Base-by-base conservation (phyloP, 345 rosid genomes). In the Eucalyptus leucophloia region DNA sequence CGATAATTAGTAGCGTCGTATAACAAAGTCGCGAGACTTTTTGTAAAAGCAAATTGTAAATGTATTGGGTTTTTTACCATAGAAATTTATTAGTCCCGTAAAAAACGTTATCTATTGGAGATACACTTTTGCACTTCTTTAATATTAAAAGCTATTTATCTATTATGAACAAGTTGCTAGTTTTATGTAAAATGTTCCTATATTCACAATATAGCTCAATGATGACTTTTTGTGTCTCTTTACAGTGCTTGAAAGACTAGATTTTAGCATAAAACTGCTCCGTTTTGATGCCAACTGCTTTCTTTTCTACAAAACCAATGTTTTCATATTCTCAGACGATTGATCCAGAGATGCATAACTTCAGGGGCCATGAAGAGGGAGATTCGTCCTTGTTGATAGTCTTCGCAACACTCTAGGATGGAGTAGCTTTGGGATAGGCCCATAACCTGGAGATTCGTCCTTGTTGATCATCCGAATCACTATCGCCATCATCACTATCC, bases 371-470 rank as follows among this genome's bases (percentile, higher is more conserved):
- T 40, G 85, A 77, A 2, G 30, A 40, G 47, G 6, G 83, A 37
- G 85, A 3, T 40, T 77, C 85, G 42, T 37, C 47, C 85, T 77
- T 77, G 45, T 77, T 2, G 85, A 77, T 21, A 40, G 85, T 12
- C 30, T 21, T 21, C 47, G 47, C 24, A 77, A 40, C 45, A 77
- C 85, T 21, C 85, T 77, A 77, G 85, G 85, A 88, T 9, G 87
- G 45, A 28, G 80, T 40, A 54, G 42, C 88, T 90, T 69, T 94
- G 7, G 94, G 93, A 42, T 92, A 92, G 14, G 95, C 94, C 96
- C 97, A 95, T 89, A 95, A 83, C 89, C 93, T 90, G 83, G 90
- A 87, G 83, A 88, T n/a, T n/a, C n/a, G n/a, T n/a, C n/a, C 50
- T 2, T 51, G 77, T 37, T 49, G 92, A 72, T 91, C 95, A 49